Evolutionary conservation across 1,139 yeast species (phyloP).

Genomic region (Hanseniaspora uvarum): DNA sequence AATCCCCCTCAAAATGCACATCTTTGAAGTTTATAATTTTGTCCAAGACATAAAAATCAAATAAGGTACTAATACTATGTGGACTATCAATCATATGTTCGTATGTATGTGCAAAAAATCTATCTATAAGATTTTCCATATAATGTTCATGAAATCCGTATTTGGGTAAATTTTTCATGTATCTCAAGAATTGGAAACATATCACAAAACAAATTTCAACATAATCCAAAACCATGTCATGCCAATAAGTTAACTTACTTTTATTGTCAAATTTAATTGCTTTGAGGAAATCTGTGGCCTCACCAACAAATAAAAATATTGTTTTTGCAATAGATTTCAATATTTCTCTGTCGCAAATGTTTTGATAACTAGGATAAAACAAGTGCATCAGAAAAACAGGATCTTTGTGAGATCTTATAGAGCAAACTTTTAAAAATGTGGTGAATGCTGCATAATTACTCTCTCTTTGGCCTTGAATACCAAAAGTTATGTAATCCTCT

Average conservation of each 20-base stretch:
- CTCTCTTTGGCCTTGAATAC: not conserved
- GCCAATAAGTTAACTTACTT: not conserved
- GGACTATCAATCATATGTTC: not conserved
- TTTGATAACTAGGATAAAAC: not conserved
- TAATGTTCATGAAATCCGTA: not conserved
- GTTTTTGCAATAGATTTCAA: not conserved
- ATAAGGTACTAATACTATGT: not conserved
- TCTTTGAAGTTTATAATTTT: not conserved
- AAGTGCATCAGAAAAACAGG: not conserved
- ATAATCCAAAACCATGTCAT: constrained; percentile 1
- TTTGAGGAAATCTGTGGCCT: not conserved
- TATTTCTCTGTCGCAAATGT: not conserved
- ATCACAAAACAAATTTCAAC: constrained; percentile 4
- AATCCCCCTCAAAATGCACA: not conserved
- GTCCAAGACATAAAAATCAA: not conserved
- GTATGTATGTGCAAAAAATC: not conserved
- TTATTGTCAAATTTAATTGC: not conserved
- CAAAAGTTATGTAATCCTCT: not conserved
- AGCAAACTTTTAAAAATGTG: not conserved
- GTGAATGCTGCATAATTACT: not conserved
- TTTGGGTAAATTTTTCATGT: not conserved
- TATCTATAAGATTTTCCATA: not conserved
- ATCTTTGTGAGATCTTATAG: not conserved
- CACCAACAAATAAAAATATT: not conserved
- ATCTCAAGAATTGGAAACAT: not conserved